These are phyloP conservation scores for Syncephalastrum contaminatum DNA, from an alignment of 371 early-diverging fungal genomes.

Conservation along the genomic window DNA sequence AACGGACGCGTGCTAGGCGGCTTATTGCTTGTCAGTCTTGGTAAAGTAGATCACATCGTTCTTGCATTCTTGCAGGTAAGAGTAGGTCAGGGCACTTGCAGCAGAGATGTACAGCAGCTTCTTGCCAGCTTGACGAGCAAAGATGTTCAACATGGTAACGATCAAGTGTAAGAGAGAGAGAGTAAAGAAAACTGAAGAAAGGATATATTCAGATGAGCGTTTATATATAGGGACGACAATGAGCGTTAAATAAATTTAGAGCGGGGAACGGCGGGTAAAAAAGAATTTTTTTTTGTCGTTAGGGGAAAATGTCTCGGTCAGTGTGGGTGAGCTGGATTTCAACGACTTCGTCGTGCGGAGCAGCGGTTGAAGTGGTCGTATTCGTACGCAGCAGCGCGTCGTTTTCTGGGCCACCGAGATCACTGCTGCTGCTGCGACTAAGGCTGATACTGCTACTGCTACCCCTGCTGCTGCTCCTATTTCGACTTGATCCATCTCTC, in stretches of 20 bases:
- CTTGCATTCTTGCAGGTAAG: slow-evolving; percentile 16
- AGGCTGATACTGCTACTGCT: too few relatives aligned
- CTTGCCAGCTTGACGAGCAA: slow-evolving; percentile 11
- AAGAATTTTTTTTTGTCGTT: not conserved
- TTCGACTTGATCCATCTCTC: too few relatives aligned
- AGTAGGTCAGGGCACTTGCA: slow-evolving; percentile 4
- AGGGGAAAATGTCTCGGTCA: slow-evolving; percentile 20
- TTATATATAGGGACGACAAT: too few relatives aligned
- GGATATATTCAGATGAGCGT: not conserved
- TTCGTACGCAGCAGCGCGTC: too few relatives aligned
- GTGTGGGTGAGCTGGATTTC: slow-evolving; percentile 11
- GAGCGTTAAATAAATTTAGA: too few relatives aligned
- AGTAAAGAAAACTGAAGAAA: not conserved
- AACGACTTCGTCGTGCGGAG: slow-evolving; percentile 15
- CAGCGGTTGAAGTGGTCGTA: not conserved
- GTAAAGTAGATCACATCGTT: slow-evolving; percentile 16
- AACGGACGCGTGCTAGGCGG: too few relatives aligned
- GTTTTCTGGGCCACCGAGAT: too few relatives aligned
- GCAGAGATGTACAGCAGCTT: slow-evolving; percentile 10
- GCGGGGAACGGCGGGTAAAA: too few relatives aligned
- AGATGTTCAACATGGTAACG: slow-evolving; percentile 5
- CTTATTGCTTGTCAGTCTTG: slow-evolving; percentile 5
- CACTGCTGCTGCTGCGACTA: too few relatives aligned
- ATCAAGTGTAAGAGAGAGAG: not conserved
- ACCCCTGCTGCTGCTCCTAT: too few relatives aligned